These are phyloP conservation scores for Talaromyces funiculosus DNA, from an alignment of 2,329 filamentous ascomycete species.

Conservation along the genomic window DNA sequence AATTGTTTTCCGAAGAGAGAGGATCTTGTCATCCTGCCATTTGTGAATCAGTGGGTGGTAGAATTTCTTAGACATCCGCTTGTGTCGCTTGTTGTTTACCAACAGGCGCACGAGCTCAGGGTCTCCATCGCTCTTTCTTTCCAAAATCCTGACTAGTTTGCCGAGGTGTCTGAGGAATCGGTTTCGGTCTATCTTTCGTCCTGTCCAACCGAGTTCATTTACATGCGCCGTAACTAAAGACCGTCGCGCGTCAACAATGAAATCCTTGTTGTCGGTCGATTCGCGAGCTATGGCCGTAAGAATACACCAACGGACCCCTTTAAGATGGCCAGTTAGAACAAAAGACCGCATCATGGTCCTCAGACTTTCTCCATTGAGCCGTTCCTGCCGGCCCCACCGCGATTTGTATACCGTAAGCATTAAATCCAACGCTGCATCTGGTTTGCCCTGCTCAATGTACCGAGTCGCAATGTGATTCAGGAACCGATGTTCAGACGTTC, in stretches of 20 bases:
- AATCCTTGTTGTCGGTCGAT: conserved; percentile 26
- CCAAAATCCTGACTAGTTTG: conserved; percentile 18
- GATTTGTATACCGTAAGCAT: conserved; percentile 34
- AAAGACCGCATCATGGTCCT: conserved; percentile 36
- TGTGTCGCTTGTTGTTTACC: neutral
- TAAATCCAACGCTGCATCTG: conserved; percentile 28
- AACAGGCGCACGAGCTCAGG: conserved; percentile 4
- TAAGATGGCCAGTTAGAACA: conserved; percentile 23
- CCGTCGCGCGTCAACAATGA: conserved; percentile 31
- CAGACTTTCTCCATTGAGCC: conserved; percentile 33
- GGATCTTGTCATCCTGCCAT: conserved; percentile 9
- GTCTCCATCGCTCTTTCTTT: conserved; percentile 22
- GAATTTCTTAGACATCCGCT: conserved; percentile 1
- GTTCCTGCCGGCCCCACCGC: conserved; percentile 27
- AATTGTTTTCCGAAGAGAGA: conserved; percentile 15
- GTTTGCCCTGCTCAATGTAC: conserved; percentile 23
- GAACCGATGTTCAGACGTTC: conserved; percentile 34
- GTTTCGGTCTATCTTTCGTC: neutral
- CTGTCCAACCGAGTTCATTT: neutral
- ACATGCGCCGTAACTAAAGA: conserved; percentile 18
- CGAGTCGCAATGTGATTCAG: conserved; percentile 24
- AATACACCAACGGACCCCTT: conserved; percentile 39
- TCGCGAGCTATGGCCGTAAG: conserved; percentile 31
- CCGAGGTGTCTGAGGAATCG: conserved; percentile 20
- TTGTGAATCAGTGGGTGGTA: conserved; percentile 11